Evolutionary conservation across 805 yeast species (phyloP).

Genomic region (Ogataea glucozyma): DNA sequence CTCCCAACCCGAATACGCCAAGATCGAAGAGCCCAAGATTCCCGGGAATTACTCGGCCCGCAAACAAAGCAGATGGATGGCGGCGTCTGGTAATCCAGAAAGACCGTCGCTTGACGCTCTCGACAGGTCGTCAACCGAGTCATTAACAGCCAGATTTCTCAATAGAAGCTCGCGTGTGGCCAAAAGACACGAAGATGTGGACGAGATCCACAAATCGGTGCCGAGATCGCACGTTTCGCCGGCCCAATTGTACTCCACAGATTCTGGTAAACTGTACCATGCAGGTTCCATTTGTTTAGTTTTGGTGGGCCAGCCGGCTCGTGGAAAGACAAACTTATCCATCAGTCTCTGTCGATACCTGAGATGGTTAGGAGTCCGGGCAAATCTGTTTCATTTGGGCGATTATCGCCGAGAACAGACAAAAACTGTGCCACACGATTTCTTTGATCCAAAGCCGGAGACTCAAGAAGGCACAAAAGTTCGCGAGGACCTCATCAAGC

Average conservation of each 20-base stretch:
- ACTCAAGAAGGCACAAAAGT: slow-evolving; percentile 47
- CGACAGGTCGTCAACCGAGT: slow-evolving; percentile 12
- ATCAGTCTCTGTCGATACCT: slow-evolving; percentile 89
- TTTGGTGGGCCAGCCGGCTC: slow-evolving; percentile 89
- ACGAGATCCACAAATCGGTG: slow-evolving; percentile 68
- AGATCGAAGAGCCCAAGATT: slow-evolving; percentile 43
- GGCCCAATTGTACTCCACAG: slow-evolving; percentile 91
- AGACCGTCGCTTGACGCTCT: too few species aligned
- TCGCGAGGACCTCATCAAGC: slow-evolving; percentile 58
- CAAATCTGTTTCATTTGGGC: slow-evolving; percentile 89
- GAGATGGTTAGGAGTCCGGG: slow-evolving; percentile 94
- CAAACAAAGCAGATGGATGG: slow-evolving; percentile 51
- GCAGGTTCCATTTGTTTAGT: slow-evolving; percentile 92
- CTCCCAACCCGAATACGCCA: slow-evolving; percentile 21
- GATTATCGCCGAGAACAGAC: slow-evolving; percentile 73
- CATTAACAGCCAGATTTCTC: slow-evolving; percentile 20
- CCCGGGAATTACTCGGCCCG: slow-evolving; percentile 60
- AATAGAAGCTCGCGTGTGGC: slow-evolving; percentile 3
- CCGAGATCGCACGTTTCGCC: slow-evolving; percentile 74
- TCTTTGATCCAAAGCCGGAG: slow-evolving; percentile 58
- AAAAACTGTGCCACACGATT: slow-evolving; percentile 63
- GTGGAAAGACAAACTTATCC: slow-evolving; percentile 92
- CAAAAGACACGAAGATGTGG: slow-evolving; percentile 34
- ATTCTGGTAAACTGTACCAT: slow-evolving; percentile 87
- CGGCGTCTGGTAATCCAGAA: slow-evolving; percentile 23